Conservation (phyloP, 1,284 basidiomycete species). For the Sanghuangporus baumii region DNA sequence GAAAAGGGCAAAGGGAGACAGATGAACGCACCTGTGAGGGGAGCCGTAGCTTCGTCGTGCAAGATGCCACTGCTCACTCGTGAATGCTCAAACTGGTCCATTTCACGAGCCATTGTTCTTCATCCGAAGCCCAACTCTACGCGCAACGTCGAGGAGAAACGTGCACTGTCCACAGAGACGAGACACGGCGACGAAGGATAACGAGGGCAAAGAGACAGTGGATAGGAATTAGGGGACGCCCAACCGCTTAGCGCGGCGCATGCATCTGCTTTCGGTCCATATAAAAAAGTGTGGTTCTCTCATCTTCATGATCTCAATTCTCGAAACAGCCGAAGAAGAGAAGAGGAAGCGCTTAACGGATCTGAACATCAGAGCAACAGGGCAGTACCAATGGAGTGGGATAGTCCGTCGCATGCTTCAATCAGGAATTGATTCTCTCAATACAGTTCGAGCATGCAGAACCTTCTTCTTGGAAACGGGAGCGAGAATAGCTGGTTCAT, state of each 20-base stretch:
- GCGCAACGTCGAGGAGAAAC: neutral
- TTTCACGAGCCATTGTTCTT: slow-evolving; percentile 21
- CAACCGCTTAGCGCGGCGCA: neutral
- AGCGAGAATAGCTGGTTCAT: neutral
- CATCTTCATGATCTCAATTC: neutral
- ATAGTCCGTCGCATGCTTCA: neutral
- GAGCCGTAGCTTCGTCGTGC: slow-evolving; percentile 26
- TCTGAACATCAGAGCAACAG: neutral
- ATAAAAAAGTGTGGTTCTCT: neutral
- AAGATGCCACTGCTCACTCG: slow-evolving; percentile 34
- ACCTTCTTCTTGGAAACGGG: neutral
- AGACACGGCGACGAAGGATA: neutral
- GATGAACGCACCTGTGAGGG: slow-evolving; percentile 32
- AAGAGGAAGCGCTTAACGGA: neutral
- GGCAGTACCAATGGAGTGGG: neutral
- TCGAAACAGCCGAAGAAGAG: neutral
- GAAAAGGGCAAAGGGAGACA: neutral
- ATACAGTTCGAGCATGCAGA: neutral
- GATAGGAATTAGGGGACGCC: neutral
- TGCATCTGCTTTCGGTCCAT: neutral
- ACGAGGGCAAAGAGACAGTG: neutral
- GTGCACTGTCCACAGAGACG: neutral
- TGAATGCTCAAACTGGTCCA: slow-evolving; percentile 37
- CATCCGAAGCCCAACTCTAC: neutral
- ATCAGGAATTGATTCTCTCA: neutral